Conservation (phyloP, 225 moss, liverwort and hornwort species). For the Straminergon stramineum region DNA sequence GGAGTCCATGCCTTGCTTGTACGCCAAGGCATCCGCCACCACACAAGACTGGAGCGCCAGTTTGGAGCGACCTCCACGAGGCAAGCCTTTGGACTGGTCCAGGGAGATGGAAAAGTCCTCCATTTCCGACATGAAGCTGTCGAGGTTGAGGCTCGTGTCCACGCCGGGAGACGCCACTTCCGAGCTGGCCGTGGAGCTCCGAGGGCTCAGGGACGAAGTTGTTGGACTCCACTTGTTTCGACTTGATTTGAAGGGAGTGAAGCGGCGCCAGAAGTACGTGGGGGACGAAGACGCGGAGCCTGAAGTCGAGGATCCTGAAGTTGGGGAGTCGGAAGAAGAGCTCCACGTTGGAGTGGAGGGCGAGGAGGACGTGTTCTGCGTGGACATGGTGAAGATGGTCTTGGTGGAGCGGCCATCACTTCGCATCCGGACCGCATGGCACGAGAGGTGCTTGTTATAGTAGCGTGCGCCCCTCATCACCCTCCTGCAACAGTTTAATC, state of each 20-base stretch:
- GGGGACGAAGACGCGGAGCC: not conserved
- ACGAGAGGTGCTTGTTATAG: conserved; percentile 29
- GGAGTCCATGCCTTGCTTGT: conserved; percentile 23
- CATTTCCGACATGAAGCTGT: conserved; percentile 25
- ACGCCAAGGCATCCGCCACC: conserved; percentile 5
- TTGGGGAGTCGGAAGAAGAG: conserved; percentile 1
- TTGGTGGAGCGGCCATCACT: conserved; percentile 37
- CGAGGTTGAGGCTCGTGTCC: not conserved
- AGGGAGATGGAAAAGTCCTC: conserved; percentile 22
- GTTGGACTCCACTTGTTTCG: not conserved
- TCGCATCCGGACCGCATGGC: conserved; percentile 35
- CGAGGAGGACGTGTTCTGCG: not conserved
- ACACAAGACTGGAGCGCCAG: conserved; percentile 17
- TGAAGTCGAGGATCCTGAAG: not conserved
- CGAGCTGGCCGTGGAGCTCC: conserved; percentile 18
- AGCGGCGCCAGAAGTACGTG: conserved; percentile 24
- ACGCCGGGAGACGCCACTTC: not conserved
- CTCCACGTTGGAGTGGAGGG: not conserved
- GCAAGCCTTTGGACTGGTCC: not conserved
- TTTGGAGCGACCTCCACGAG: not conserved
- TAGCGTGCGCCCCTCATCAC: conserved; percentile 1
- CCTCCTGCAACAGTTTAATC: conserved; percentile 1
- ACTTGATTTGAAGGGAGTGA: conserved; percentile 7
- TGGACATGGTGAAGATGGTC: conserved; percentile 8
- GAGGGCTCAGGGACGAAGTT: not conserved